Evolutionary conservation across 768 basidiomycete species (phyloP).

Genomic region (Pulveroboletus sp.): DNA sequence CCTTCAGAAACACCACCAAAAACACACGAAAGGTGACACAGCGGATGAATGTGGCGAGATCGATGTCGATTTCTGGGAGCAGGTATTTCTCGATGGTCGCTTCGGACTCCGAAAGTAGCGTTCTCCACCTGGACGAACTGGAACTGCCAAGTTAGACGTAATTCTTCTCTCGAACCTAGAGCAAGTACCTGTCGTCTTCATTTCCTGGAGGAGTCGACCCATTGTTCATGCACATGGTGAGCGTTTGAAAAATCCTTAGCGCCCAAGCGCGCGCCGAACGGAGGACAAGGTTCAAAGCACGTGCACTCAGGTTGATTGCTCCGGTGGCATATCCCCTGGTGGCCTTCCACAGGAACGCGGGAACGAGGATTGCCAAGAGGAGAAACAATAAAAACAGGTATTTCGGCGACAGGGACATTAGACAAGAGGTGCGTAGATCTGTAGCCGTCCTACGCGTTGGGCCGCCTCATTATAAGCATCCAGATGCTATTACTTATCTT

Average conservation of each 20-base stretch:
- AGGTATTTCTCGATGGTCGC: constrained; percentile 11
- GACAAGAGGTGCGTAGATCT: not conserved
- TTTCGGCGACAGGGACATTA: constrained; percentile 10
- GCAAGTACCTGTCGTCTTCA: constrained; percentile 15
- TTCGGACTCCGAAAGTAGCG: constrained; percentile 12
- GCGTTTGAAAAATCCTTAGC: constrained; percentile 8
- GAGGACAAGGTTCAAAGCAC: constrained; percentile 7
- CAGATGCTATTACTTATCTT: not conserved
- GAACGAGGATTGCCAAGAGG: constrained; percentile 1
- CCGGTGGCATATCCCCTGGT: not conserved
- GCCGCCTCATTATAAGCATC: constrained; percentile 14
- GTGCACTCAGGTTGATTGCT: constrained; percentile 8
- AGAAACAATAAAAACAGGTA: constrained; percentile 19
- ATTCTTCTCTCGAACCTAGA: not conserved
- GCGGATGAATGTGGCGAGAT: constrained; percentile 43
- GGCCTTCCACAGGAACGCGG: not conserved
- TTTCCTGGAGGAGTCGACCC: not conserved
- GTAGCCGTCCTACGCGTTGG: not conserved
- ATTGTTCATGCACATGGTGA: constrained; percentile 9
- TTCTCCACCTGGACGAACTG: constrained; percentile 12
- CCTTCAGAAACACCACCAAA: constrained; percentile 40
- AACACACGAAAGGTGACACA: constrained; percentile 42
- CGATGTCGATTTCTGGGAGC: constrained; percentile 7
- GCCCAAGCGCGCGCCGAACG: constrained; percentile 5
- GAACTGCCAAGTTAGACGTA: constrained; percentile 3